Percentiles rank a stretch among this genome's conserved stretches.
These are phyloP conservation scores for Camelina sativa DNA, from an alignment of 345 rosid genomes.

Conservation along the genomic window DNA sequence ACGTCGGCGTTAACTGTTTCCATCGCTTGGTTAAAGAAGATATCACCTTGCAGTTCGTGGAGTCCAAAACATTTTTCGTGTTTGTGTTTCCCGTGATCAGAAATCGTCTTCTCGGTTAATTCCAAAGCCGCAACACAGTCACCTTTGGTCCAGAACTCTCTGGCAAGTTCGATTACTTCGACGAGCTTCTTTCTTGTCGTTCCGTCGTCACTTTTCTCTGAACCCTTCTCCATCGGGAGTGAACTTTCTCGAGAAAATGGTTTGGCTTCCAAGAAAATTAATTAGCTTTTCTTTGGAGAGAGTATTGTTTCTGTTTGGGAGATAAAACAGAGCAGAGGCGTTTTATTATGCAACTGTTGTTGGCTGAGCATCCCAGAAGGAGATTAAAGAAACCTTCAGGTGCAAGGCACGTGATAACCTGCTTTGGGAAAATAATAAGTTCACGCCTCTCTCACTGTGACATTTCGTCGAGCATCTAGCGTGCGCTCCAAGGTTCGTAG, in stretches of 20 bases:
- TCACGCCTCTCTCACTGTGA: neutral
- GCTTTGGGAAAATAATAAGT: neutral
- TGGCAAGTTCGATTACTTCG: neutral
- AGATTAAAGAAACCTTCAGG: neutral
- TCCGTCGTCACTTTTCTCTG: neutral
- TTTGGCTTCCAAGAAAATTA: neutral
- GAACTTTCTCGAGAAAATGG: neutral
- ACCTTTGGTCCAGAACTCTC: neutral
- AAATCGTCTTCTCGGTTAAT: neutral
- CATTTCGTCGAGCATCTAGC: neutral
- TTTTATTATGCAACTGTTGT: neutral
- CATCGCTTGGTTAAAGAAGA: neutral
- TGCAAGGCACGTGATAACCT: neutral
- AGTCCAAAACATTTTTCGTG: neutral
- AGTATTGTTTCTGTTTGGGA: neutral
- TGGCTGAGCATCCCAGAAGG: neutral
- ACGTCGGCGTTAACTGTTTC: neutral
- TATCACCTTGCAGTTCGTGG: conserved; percentile 16
- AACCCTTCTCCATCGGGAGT: neutral
- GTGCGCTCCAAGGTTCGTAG: neutral
- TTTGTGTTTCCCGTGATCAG: neutral
- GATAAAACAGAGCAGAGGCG: neutral
- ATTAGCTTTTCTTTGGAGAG: neutral
- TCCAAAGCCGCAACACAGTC: neutral
- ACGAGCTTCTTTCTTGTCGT: neutral